Evolutionary conservation across 116 monocot genomes (phyloP), one percentile per base, ranked within the genome.

Genomic region (Posidonia oceanica): DNA sequence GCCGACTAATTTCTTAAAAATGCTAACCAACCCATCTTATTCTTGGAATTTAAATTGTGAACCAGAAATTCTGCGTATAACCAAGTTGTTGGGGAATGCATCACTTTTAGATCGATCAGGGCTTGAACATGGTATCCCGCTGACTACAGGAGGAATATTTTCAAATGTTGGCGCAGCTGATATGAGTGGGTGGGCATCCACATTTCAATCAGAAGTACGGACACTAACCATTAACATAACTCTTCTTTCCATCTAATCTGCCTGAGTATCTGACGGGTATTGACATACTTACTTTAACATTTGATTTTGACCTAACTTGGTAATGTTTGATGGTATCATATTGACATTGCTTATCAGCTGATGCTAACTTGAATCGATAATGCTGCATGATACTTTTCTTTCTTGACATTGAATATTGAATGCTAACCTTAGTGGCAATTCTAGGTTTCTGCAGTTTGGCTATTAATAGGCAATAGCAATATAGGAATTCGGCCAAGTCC

Each of bases 41-140:
- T 75, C 73, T 88, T 95, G 85, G 73, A 87, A 90, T 87, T 94
- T 87, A 82, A 74, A 83, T 48, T 93, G 64, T 94, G 88, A 84
- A 96, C 76, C 96, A 96, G 96, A 96, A 91, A 91, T 96, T 84
- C 84, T 96, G 80, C 91, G 91, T 87, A 83, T 91, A 81, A 91
- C 91, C 71, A 80, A 83, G 74, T 77, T 91, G 39, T 85, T 96
- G 96, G 96, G 87, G 88, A 96, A 91, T 87, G 88, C 91, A 65
- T 85, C 96, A 83, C 81, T 86, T 80, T 84, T 91, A 87, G 88
- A 93, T 78, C 93, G 82, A 71, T 79, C 79, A 83, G 86, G 81
- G 74, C 70, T 91, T 81, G 91, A 96, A 85, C 91, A 95, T 88
- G 91, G 84, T 91, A 91, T 87, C 78, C 86, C 84, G 54, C 78